Base-by-base conservation (phyloP, 805 yeast genomes). In the Wickerhamomyces kurtzmanii region DNA sequence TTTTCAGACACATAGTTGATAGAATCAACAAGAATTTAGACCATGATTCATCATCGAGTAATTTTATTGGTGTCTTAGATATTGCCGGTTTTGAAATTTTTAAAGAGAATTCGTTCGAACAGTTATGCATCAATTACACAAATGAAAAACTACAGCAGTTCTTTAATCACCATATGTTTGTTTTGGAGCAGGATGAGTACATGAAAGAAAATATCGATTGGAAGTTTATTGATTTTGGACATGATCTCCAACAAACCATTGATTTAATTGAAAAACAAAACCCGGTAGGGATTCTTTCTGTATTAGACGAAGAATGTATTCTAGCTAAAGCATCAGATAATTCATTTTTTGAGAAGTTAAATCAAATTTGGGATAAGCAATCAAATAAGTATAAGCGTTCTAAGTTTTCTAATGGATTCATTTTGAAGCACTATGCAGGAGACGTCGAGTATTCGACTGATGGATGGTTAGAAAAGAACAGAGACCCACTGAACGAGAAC, bases 11-110 rank as follows among this genome's bases (percentile, higher is more conserved):
- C 43, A 66, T 91, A 21, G 94, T 91, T 9, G 66, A 65, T 30
- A 68, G 71, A 30, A 82, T 91, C 42, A 93, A 91, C 49, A 62
- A 62, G 4, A 79, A 72, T 28, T 65, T 91, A 8, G 68, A 65
- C 36, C 66, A 56, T 24, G 55, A 60, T 6, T 52, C 59, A 4
- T 44, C 50, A 30, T 53, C 62, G 4, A 53, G 58, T 14, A 65
- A 72, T 30, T 89, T 78, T 40, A 91, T 91, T 45, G 98, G 99
- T 37, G 94, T 91, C 13, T 65, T 91, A 43, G 99, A 91, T 75
- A 91, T 91, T 43, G 94, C 94, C 35, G 98, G 98, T 8, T 91
- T 91, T 52, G 98, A 91, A 58, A 96, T 91, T 48, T 91, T 91
- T 53, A 82, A 83, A 40, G 73, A 73, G 41, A 91, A 91, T 55